phyloP scores from a whole-genome alignment of 352 stramenopile species.

The Phytophthora colocasiae region DNA sequence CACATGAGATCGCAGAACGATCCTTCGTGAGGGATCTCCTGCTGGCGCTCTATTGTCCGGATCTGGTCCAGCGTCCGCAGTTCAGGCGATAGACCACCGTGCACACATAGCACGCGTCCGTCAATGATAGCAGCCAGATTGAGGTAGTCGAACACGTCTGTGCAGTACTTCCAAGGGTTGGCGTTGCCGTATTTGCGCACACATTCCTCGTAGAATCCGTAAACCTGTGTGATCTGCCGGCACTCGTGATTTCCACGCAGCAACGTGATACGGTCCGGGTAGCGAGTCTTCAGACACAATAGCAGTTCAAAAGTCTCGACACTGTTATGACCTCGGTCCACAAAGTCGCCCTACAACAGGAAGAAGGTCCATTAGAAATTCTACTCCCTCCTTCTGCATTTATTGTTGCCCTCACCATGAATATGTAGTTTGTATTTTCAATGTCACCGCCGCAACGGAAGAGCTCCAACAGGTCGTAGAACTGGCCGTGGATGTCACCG shows the following conservation, averaged over 20 bases:
- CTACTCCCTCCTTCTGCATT: background rate
- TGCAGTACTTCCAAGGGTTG: slow-evolving; percentile 96
- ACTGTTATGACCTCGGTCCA: slow-evolving; percentile 91
- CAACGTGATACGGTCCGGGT: slow-evolving; percentile 90
- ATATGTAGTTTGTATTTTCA: slow-evolving; percentile 91
- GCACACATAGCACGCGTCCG: slow-evolving; percentile 91
- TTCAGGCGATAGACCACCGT: slow-evolving; percentile 96
- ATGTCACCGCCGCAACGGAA: slow-evolving; percentile 89
- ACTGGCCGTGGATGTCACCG: slow-evolving; percentile 92
- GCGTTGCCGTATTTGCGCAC: slow-evolving; percentile 97
- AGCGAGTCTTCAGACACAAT: slow-evolving; percentile 86
- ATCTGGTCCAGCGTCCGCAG: slow-evolving; percentile 96
- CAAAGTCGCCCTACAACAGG: slow-evolving; percentile 81
- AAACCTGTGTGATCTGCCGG: slow-evolving; percentile 97
- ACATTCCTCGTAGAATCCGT: slow-evolving; percentile 98
- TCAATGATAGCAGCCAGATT: slow-evolving; percentile 96
- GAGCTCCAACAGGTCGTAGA: slow-evolving; percentile 90
- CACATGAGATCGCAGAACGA: slow-evolving; percentile 99
- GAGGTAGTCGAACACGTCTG: slow-evolving; percentile 97
- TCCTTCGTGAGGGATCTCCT: slow-evolving; percentile 96
- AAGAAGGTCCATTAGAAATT: slow-evolving; percentile 12
- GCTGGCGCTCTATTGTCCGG: slow-evolving; percentile 95
- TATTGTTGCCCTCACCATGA: slow-evolving; percentile 68
- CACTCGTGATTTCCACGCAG: slow-evolving; percentile 92
- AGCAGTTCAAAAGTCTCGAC: slow-evolving; percentile 92